Conservation (phyloP, 225 moss, liverwort and hornwort genomes). For the Climacium dendroides region DNA sequence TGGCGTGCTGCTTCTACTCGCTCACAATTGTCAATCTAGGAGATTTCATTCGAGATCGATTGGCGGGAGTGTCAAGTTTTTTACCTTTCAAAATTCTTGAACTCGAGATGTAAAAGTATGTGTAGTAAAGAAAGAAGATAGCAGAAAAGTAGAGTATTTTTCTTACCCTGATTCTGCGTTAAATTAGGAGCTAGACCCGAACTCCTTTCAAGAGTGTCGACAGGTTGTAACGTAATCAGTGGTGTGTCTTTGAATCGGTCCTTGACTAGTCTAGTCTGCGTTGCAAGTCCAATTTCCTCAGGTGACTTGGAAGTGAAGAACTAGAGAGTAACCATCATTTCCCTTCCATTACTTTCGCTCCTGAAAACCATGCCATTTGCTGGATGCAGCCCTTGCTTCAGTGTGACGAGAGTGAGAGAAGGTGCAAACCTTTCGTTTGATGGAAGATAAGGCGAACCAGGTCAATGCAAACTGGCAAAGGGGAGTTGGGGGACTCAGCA, state of each 20-base stretch:
- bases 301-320: neutral
- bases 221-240: neutral
- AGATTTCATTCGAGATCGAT: neutral
- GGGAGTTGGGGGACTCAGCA: neutral
- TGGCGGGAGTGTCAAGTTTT: neutral
- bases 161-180: neutral
- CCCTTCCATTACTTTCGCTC: neutral
- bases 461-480: neutral
- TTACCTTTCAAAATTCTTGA: neutral
- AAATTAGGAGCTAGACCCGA: neutral
- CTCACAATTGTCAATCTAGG: neutral
- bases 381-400: neutral
- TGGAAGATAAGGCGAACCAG: neutral
- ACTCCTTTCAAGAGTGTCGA: neutral
- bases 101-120: neutral
- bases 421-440: neutral
- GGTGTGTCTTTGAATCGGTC: neutral
- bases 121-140: neutral
- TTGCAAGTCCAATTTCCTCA: neutral
- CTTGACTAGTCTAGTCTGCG: neutral
- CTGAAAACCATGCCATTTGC: neutral
- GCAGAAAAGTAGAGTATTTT: neutral
- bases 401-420: neutral
- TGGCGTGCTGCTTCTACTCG: too few species aligned
- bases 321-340: neutral